Evolutionary conservation across 768 basidiomycete genomes (phyloP).

Genomic region (Chalciporus sphaerocephalus): DNA sequence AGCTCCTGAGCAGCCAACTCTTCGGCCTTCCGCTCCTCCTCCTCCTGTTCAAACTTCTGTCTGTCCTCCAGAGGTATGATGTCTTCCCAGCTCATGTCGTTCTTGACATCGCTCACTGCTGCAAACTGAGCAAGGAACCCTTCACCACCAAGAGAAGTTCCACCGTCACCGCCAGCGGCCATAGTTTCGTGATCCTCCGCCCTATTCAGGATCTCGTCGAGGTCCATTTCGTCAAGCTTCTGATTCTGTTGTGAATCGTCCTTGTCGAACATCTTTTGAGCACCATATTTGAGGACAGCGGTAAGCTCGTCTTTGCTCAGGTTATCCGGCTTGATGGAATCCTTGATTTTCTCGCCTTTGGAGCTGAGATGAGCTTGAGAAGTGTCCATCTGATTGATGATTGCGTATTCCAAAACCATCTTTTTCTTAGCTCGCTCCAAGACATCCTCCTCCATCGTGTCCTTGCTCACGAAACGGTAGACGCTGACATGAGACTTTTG

Average conservation of each 20-base stretch:
- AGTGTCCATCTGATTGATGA: conserved; percentile 99
- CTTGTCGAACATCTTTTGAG: conserved; percentile 99
- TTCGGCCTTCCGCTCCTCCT: conserved; percentile 69
- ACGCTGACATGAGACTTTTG: conserved; percentile 99
- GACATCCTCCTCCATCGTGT: conserved; percentile 99
- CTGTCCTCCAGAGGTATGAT: conserved; percentile 95
- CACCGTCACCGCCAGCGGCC: conserved; percentile 73
- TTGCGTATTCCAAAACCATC: conserved; percentile 99
- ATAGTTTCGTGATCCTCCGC: conserved; percentile 98
- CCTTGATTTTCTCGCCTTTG: conserved; percentile 62
- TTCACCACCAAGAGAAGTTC: conserved; percentile 95
- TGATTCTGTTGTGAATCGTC: conserved; percentile 89
- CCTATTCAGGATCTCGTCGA: conserved; percentile 94
- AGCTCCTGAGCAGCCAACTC: conserved; percentile 66
- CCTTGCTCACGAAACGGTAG: conserved; percentile 97
- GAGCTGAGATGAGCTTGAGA: conserved; percentile 93
- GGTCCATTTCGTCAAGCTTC: conserved; percentile 98
- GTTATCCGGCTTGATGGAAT: conserved; percentile 71
- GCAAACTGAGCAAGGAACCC: conserved; percentile 95
- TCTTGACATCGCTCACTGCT: conserved; percentile 95
- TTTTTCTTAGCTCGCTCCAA: conserved; percentile 98
- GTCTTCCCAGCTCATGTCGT: conserved; percentile 98
- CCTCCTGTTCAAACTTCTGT: conserved; percentile 76
- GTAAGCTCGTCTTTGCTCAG: conserved; percentile 94
- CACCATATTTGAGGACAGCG: conserved; percentile 97